These are phyloP conservation scores for Naganishia kalamii DNA, from an alignment of 768 basidiomycete genomes.

Conservation along the genomic window DNA sequence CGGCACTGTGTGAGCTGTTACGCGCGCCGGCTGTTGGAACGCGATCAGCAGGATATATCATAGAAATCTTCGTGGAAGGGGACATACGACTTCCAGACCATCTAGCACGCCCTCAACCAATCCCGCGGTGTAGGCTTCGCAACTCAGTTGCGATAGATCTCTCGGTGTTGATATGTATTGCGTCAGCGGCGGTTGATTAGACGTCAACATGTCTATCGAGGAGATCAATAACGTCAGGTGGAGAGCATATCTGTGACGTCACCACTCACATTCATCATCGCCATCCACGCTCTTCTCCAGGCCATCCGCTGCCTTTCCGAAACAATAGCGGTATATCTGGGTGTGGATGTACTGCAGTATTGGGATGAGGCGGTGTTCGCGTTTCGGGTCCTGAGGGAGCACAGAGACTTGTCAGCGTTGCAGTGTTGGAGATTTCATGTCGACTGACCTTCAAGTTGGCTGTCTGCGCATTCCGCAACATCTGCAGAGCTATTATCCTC, in stretches of 20 bases:
- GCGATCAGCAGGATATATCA: slow-evolving; percentile 49
- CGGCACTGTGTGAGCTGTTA: slow-evolving; percentile 90
- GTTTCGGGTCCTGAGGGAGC: slow-evolving; percentile 70
- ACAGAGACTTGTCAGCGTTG: not conserved
- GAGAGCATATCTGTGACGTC: no score
- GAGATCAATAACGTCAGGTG: not conserved
- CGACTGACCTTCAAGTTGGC: slow-evolving; percentile 38
- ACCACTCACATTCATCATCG: slow-evolving; percentile 77
- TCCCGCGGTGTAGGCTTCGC: slow-evolving; percentile 95
- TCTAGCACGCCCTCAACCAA: slow-evolving; percentile 87
- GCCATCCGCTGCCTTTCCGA: slow-evolving; percentile 86
- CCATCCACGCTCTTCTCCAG: slow-evolving; percentile 95
- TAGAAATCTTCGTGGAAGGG: slow-evolving; percentile 71
- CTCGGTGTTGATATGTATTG: slow-evolving; percentile 86
- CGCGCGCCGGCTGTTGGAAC: slow-evolving; percentile 72
- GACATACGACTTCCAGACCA: slow-evolving; percentile 66
- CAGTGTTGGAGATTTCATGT: not conserved
- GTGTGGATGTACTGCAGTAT: slow-evolving; percentile 91
- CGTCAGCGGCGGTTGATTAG: slow-evolving; percentile 90
- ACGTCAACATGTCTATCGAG: slow-evolving; percentile 83
- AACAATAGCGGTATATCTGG: slow-evolving; percentile 89
- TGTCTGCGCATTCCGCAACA: slow-evolving; percentile 42
- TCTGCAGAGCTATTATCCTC: slow-evolving; percentile 57
- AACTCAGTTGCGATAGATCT: slow-evolving; percentile 88
- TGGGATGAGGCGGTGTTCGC: slow-evolving; percentile 82